Evolutionary conservation across 306 rosid species (phyloP).

Genomic region (Astragalus membranaceus): DNA sequence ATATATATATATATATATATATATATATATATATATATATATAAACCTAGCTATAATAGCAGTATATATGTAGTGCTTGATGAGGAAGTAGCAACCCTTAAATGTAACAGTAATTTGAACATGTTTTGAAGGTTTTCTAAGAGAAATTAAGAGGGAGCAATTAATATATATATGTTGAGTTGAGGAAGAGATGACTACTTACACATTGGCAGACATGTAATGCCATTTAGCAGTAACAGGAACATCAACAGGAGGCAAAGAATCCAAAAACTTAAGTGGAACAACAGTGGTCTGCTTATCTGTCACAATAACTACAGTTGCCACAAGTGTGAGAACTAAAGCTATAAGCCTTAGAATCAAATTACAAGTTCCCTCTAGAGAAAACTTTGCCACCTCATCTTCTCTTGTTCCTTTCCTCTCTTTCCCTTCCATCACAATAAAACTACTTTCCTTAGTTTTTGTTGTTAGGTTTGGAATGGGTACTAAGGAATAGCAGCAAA

Average conservation of each 20-base stretch:
- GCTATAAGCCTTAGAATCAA: constrained; percentile 52
- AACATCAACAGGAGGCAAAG: constrained; percentile 45
- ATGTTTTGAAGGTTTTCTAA: background rate
- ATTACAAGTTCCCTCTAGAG: constrained; percentile 17
- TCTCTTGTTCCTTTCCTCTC: constrained; percentile 15
- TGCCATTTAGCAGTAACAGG: constrained; percentile 62
- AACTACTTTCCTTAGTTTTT: background rate
- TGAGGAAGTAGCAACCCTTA: background rate
- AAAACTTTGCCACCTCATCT: background rate
- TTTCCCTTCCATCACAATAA: constrained; percentile 19
- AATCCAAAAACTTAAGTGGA: constrained; percentile 20
- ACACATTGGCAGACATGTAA: constrained; percentile 62
- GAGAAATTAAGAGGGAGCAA: background rate
- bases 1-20: background rate
- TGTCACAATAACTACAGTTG: constrained; percentile 43
- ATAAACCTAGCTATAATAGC: background rate
- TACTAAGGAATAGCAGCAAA: background rate
- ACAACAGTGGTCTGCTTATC: constrained; percentile 47
- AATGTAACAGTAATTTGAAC: background rate
- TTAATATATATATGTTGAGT: background rate
- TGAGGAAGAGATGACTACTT: constrained; percentile 8
- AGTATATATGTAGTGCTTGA: background rate
- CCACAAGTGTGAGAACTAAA: constrained; percentile 35
- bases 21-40: background rate
- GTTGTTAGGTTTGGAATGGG: too few species aligned